Percentiles rank a stretch among this genome's conserved stretches.
These are phyloP conservation scores for Fraxinus baroniana DNA, from an alignment of 305 asterid genomes.

Conservation along the genomic window DNA sequence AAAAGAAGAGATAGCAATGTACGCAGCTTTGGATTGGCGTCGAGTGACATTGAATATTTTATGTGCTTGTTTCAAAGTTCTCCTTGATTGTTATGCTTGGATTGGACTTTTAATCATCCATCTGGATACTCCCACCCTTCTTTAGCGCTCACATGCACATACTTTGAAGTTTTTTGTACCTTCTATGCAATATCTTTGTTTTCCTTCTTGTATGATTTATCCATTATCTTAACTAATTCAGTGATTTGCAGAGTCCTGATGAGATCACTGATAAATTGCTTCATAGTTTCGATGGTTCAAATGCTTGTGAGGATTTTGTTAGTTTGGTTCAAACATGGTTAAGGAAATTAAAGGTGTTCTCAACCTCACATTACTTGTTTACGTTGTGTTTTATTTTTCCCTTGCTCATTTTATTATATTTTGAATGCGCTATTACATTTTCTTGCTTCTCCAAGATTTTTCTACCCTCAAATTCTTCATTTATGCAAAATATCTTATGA, in stretches of 20 bases:
- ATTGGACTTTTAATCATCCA: constrained; percentile 7
- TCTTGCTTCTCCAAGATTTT: neutral
- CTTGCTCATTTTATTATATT: neutral
- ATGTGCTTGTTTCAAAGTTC: constrained; percentile 13
- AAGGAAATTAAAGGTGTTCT: constrained; percentile 71
- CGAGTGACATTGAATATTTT: constrained; percentile 2
- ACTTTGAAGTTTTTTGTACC: neutral
- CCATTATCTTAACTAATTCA: constrained; percentile 22
- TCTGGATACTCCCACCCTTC: neutral
- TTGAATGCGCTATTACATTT: neutral
- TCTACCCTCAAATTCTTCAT: neutral
- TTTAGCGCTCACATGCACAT: neutral
- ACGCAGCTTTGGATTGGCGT: constrained; percentile 11
- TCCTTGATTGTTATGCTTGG: constrained; percentile 7
- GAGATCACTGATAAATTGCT: constrained; percentile 88
- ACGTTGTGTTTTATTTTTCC: constrained; percentile 10
- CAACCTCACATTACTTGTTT: constrained; percentile 14
- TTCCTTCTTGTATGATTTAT: constrained; percentile 9
- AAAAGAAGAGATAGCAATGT: constrained; percentile 5
- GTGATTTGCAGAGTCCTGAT: constrained; percentile 72
- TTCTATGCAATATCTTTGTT: neutral
- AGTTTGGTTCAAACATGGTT: constrained; percentile 74
- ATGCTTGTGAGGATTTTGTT: constrained; percentile 78
- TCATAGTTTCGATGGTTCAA: constrained; percentile 63
- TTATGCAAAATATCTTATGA: neutral